phyloP scores from a whole-genome alignment of 768 basidiomycete genomes.

The Pleurotus sapidus region DNA sequence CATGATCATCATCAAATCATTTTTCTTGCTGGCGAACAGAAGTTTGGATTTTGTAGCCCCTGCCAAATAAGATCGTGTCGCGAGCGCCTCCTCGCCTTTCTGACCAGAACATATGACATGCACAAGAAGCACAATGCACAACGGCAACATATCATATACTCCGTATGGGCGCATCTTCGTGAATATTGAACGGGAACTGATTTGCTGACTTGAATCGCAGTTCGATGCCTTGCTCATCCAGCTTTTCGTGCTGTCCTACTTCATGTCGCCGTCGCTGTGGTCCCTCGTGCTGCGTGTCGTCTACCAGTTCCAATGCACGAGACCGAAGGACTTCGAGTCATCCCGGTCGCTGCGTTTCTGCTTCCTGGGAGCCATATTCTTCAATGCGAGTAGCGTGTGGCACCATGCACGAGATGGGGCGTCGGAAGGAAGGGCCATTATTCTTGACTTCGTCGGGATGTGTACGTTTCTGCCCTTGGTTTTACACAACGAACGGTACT shows the following conservation, averaged over 20 bases:
- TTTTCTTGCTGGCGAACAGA: no score
- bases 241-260: slow-evolving; percentile 72
- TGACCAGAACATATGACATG: slow-evolving; percentile 43
- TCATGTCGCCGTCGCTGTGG: slow-evolving; percentile 68
- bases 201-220: slow-evolving; percentile 28
- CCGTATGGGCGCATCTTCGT: slow-evolving; percentile 38
- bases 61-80: slow-evolving; percentile 3
- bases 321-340: slow-evolving; percentile 65
- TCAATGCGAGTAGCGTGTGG: slow-evolving; percentile 63
- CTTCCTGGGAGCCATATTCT: slow-evolving; percentile 52
- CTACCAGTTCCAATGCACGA: slow-evolving; percentile 63
- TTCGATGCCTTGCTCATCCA: slow-evolving; percentile 72
- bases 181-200: no score
- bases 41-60: not conserved
- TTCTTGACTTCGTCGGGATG: slow-evolving; percentile 80
- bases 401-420: slow-evolving; percentile 52
- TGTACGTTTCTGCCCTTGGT: slow-evolving; percentile 39
- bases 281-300: slow-evolving; percentile 50
- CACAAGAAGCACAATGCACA: slow-evolving; percentile 62
- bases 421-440: slow-evolving; percentile 54
- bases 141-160: slow-evolving; percentile 67
- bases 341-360: slow-evolving; percentile 68
- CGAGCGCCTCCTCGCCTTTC: not conserved
- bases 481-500: not conserved
- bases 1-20: no score